Conservation (phyloP, 2,329 filamentous ascomycete genomes). For the Epichloe sylvatica region DNA sequence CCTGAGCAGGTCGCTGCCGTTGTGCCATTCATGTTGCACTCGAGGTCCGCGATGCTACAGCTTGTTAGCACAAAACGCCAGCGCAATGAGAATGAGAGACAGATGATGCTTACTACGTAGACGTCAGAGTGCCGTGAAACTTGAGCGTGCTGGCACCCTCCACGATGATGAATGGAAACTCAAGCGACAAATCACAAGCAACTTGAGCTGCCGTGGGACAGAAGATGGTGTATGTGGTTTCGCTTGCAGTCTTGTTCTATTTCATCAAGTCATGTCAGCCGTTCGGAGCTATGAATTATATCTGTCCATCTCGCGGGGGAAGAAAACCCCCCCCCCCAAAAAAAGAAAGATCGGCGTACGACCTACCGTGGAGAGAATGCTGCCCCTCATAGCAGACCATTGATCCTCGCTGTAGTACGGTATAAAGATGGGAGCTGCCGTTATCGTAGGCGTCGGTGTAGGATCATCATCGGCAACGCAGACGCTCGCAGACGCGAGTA, state of each 20-base stretch:
- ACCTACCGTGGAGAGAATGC: constrained; percentile 29
- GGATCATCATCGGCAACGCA: constrained; percentile 7
- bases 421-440: constrained; percentile 31
- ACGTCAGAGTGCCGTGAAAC: constrained; percentile 29
- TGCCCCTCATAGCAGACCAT: constrained; percentile 32
- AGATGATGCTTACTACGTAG: constrained; percentile 24
- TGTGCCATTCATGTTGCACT: constrained; percentile 27
- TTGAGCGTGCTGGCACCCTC: constrained; percentile 30
- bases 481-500: constrained; percentile 7
- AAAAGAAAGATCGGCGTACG: background rate
- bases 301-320: background rate
- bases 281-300: background rate
- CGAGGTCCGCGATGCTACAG: constrained; percentile 29
- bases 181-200: constrained; percentile 29
- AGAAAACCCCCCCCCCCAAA: too few relatives aligned
- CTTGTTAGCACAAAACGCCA: background rate
- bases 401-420: constrained; percentile 28
- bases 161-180: constrained; percentile 33
- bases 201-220: constrained; percentile 28
- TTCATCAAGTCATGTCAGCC: background rate
- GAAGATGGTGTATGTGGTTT: constrained; percentile 36
- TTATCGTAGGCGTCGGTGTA: constrained; percentile 14
- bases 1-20: constrained; percentile 34
- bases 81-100: background rate
- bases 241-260: constrained; percentile 21